A percentile compares a stretch with the other conserved stretches of the same genome.
Conservation (phyloP, 148 eudicot species). For the Gaultheria prostrata region DNA sequence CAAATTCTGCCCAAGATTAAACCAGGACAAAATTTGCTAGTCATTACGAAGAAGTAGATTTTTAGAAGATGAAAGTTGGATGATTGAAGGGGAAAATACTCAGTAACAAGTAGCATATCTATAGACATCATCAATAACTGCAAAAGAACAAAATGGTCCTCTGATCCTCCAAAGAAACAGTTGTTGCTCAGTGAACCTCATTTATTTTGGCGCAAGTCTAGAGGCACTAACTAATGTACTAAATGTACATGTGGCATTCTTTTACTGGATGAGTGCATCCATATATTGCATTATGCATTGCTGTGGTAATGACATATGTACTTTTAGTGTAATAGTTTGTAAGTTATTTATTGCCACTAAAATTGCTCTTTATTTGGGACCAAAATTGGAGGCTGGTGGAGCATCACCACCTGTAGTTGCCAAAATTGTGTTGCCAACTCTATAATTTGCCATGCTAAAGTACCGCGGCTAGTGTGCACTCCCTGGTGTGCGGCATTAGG, state of each 20-base stretch:
- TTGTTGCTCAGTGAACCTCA: not conserved
- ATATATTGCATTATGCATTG: too few relatives aligned
- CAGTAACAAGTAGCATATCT: not conserved
- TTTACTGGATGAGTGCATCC: too few relatives aligned
- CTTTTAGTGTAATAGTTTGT: too few relatives aligned
- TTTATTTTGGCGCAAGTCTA: too few relatives aligned
- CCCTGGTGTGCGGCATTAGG: too few relatives aligned
- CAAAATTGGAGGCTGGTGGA: not conserved
- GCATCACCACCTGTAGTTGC: not conserved
- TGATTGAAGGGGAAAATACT: not conserved
- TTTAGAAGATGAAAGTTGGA: not conserved
- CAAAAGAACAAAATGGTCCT: not conserved
- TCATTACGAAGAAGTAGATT: not conserved
- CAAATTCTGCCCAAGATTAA: conserved; percentile 29
- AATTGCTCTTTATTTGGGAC: too few relatives aligned
- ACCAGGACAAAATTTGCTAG: not conserved
- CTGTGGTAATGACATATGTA: too few relatives aligned
- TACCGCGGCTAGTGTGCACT: too few relatives aligned
- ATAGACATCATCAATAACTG: not conserved
- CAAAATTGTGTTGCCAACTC: not conserved
- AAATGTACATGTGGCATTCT: too few relatives aligned
- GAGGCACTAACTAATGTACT: too few relatives aligned
- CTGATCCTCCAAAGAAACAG: not conserved
- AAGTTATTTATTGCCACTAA: too few relatives aligned
- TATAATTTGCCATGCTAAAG: not conserved